These are phyloP conservation scores for Pyracantha coccinea DNA, from an alignment of 331 rosid genomes.

Conservation along the genomic window DNA sequence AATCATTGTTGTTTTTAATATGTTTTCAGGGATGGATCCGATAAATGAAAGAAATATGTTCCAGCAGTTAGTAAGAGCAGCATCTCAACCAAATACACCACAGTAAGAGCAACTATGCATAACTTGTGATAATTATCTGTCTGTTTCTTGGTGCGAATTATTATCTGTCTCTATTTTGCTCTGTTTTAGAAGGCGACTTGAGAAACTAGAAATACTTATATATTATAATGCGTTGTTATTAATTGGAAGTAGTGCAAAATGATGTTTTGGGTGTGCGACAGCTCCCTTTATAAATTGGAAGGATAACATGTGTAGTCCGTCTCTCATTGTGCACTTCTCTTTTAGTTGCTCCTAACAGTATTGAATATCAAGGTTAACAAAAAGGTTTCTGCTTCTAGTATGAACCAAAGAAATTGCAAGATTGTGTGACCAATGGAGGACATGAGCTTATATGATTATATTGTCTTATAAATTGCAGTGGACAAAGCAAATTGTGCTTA, in stretches of 20 bases:
- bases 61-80: constrained; percentile 96
- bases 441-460: not conserved
- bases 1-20: constrained; percentile 2
- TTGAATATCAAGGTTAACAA: not conserved
- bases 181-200: not conserved
- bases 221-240: too few relatives aligned
- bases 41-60: constrained; percentile 97
- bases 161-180: not conserved
- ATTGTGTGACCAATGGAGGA: not conserved
- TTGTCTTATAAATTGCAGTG: not conserved
- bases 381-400: not conserved
- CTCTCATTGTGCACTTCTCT: not conserved
- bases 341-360: not conserved
- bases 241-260: not conserved
- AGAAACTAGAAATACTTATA: not conserved
- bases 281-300: not conserved
- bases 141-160: not conserved
- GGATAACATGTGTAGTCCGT: not conserved
- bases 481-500: not conserved
- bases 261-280: not conserved
- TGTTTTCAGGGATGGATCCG: constrained; percentile 86
- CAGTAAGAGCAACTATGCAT: constrained; percentile 46
- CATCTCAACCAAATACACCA: constrained; percentile 93
- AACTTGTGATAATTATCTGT: constrained; percentile 5
- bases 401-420: not conserved